These are phyloP conservation scores for Udeniomyces megalosporus DNA, from an alignment of 768 basidiomycete species.

Conservation along the genomic window DNA sequence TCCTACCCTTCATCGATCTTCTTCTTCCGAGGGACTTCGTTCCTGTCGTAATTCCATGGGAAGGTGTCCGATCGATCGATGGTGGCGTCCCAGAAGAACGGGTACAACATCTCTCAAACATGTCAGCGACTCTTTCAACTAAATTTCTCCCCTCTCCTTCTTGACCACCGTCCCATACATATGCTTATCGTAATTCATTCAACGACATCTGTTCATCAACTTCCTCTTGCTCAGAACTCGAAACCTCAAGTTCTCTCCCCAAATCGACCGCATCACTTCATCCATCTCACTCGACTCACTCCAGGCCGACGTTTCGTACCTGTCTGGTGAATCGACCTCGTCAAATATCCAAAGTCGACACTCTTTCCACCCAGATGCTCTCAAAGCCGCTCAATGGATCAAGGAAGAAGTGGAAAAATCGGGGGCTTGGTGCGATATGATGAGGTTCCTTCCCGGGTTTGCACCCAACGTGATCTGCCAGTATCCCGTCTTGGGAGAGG, in stretches of 20 bases:
- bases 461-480: slow-evolving; percentile 70
- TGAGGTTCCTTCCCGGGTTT: slow-evolving; percentile 52
- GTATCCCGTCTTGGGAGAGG: slow-evolving; percentile 31
- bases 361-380: slow-evolving; percentile 55
- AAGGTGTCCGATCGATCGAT: slow-evolving; percentile 26
- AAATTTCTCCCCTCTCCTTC: background rate
- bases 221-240: slow-evolving; percentile 28
- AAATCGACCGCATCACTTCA: slow-evolving; percentile 49
- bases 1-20: slow-evolving; percentile 36
- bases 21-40: slow-evolving; percentile 61
- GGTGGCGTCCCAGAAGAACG: slow-evolving; percentile 44
- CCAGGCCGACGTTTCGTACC: slow-evolving; percentile 53
- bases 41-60: slow-evolving; percentile 43
- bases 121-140: slow-evolving; percentile 21
- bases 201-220: background rate
- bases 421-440: slow-evolving; percentile 57
- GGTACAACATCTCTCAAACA: slow-evolving; percentile 40
- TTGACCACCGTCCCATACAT: background rate
- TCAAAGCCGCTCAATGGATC: slow-evolving; percentile 55
- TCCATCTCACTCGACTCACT: slow-evolving; percentile 53
- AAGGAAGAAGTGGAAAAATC: slow-evolving; percentile 50
- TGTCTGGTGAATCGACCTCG: slow-evolving; percentile 65
- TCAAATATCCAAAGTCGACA: slow-evolving; percentile 66
- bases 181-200: no score
- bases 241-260: slow-evolving; percentile 49